phyloP scores from a whole-genome alignment of 495 filamentous ascomycete genomes.

The Aspergillus hancockii region DNA sequence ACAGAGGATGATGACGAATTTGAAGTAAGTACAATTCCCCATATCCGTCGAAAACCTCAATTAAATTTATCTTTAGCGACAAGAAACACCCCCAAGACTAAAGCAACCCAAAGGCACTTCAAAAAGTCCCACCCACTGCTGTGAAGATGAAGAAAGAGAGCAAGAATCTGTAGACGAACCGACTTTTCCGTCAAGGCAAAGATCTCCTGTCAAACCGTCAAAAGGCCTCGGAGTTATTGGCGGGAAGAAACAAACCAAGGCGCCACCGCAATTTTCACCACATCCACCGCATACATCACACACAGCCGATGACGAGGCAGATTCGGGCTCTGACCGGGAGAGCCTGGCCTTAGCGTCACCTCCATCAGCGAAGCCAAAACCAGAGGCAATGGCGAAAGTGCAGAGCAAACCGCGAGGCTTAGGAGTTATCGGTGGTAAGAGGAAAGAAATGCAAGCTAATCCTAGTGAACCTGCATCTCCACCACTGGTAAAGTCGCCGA shows the following conservation, averaged over 20 bases:
- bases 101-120: conserved; percentile 19
- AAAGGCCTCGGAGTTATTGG: conserved; percentile 25
- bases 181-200: conserved; percentile 11
- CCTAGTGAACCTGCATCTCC: conserved; percentile 7
- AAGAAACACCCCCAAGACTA: conserved; percentile 39
- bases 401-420: conserved; percentile 13
- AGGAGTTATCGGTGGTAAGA: conserved; percentile 22
- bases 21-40: conserved; percentile 29
- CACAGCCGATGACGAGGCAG: conserved; percentile 14
- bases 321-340: conserved; percentile 12
- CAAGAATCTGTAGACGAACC: conserved; percentile 2
- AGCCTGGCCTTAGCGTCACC: neutral
- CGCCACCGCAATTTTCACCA: conserved; percentile 18
- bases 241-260: conserved; percentile 17
- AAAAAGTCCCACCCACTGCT: neutral
- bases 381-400: neutral
- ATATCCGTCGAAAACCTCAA: neutral
- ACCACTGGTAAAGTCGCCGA: conserved; percentile 4
- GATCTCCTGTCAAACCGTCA: conserved; percentile 13
- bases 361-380: neutral
- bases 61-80: conserved; percentile 27
- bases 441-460: conserved; percentile 14
- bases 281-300: neutral
- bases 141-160: conserved; percentile 5
- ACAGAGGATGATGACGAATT: conserved; percentile 38